phyloP scores from a whole-genome alignment of 441 rosid genomes.

The Bruguiera hainesii region DNA sequence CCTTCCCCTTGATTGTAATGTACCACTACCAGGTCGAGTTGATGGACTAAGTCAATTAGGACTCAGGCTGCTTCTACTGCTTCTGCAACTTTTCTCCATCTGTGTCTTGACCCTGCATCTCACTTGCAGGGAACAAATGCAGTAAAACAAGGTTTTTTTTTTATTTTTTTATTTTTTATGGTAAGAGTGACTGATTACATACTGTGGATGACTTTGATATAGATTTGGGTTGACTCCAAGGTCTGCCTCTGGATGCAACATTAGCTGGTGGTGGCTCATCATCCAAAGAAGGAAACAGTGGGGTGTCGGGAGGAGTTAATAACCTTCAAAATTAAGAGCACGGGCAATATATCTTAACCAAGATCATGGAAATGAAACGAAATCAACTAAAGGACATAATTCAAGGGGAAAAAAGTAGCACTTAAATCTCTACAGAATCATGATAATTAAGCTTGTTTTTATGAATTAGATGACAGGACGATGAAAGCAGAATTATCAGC shows the following conservation, averaged over 20 bases:
- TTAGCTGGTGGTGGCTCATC: conserved; percentile 62
- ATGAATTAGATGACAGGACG: neutral
- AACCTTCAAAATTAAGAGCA: conserved; percentile 60
- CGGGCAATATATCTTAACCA: conserved; percentile 32
- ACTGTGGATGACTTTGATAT: conserved; percentile 96
- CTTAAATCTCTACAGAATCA: neutral
- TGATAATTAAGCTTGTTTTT: conserved; percentile 10
- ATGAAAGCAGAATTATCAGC: conserved; percentile 3
- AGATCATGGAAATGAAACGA: conserved; percentile 11
- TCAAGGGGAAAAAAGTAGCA: neutral
- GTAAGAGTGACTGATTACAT: conserved; percentile 28
- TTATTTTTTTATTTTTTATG: neutral
- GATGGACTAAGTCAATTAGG: conserved; percentile 94
- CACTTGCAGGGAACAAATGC: conserved; percentile 11
- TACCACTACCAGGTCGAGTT: conserved; percentile 64
- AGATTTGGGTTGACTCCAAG: conserved; percentile 80
- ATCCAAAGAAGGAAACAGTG: conserved; percentile 92
- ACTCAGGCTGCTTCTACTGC: conserved; percentile 95
- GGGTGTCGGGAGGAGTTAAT: conserved; percentile 97
- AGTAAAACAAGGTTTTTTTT: neutral
- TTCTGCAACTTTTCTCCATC: conserved; percentile 94
- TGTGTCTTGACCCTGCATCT: conserved; percentile 30
- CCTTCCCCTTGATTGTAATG: conserved; percentile 81
- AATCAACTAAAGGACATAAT: conserved; percentile 15
- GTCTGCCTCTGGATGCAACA: conserved; percentile 74